Evolutionary conservation across 2,329 filamentous ascomycete species (phyloP).

Genomic region (Neonectria magnoliae): DNA sequence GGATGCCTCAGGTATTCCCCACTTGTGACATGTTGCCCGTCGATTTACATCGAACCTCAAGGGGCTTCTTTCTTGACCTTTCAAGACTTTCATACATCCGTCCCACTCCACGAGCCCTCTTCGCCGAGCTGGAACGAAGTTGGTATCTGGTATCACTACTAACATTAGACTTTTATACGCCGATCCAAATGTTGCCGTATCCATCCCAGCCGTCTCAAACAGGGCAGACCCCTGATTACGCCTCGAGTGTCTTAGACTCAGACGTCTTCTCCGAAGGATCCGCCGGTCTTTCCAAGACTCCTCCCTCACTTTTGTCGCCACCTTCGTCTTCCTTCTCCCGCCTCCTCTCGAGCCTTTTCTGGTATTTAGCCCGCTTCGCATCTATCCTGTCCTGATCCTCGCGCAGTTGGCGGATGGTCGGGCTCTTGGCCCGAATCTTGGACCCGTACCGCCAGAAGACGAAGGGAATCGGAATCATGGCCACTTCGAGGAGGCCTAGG

Average conservation of each 20-base stretch:
- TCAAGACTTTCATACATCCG: too few species aligned
- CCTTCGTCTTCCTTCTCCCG: conserved; percentile 14
- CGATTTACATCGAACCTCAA: too few species aligned
- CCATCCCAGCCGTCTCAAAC: not conserved
- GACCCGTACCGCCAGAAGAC: conserved; percentile 76
- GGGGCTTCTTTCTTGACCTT: not conserved
- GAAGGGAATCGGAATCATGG: conserved; percentile 81
- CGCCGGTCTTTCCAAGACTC: conserved; percentile 20
- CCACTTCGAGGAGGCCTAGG: conserved; percentile 76
- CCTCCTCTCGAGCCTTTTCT: conserved; percentile 38
- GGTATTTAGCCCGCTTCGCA: conserved; percentile 45
- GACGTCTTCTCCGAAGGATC: conserved; percentile 9
- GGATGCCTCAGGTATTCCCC: not conserved
- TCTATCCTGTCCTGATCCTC: conserved; percentile 55
- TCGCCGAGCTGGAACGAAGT: not conserved
- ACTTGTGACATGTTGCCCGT: not conserved
- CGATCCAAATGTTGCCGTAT: not conserved
- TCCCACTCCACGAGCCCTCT: not conserved
- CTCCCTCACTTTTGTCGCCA: conserved; percentile 13
- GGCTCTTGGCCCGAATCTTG: conserved; percentile 62
- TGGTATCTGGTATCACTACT: not conserved
- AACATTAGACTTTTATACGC: not conserved
- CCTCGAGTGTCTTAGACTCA: not conserved
- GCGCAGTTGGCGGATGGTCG: conserved; percentile 55
- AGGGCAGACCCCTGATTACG: not conserved